Evolutionary conservation across 2,329 filamentous ascomycete genomes (phyloP), one percentile per base, ranked within the genome.

Genomic region (Penicillium nordicum): DNA sequence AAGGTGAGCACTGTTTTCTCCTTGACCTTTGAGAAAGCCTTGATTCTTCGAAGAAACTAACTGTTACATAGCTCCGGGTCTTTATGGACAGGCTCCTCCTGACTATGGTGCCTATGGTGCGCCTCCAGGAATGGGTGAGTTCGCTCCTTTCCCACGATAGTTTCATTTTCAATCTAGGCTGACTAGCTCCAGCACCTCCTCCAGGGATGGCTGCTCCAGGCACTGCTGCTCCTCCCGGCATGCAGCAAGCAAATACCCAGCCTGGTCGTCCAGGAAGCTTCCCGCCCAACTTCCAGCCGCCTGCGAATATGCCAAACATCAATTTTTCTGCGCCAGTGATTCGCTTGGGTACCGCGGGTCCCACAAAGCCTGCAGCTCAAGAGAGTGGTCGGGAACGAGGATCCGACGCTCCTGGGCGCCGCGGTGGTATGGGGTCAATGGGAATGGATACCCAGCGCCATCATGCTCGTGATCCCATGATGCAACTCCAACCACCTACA

Each of bases 241-340:
- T 93, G 75, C 87, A 88, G 72, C 88, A 88, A 79, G 81, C 85
- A 70, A 89, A 84, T 74, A 81, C 82, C 72, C 82, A 90, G 79
- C 84, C 89, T 78, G 89, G 87, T 78, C 87, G 89, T 80, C 89
- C 89, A 72, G 89, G 84, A 74, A 87, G 85, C 69, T 86, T 96
- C 62, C 91, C 90, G 60, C 80, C 87, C 57, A 90, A 86, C 74
- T 97, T 96, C 76, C 90, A 95, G 79, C 86, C 91, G 47, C 92
- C 93, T 10, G 81, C 89, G 49, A 96, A 94, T 71, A 90, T 97
- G 83, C 92, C 93, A 50, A 95, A 96, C 73, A 96, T 99, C 80
- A 97, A 99, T 79, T 96, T 97, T 80, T 96, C 90, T 69, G 94
- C 94, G 36, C 92, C 93, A 55, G 92, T 97, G 58, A 97, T 99